These are phyloP conservation scores for Cyberlindnera meyerae DNA, from an alignment of 805 yeast genomes.

Conservation along the genomic window DNA sequence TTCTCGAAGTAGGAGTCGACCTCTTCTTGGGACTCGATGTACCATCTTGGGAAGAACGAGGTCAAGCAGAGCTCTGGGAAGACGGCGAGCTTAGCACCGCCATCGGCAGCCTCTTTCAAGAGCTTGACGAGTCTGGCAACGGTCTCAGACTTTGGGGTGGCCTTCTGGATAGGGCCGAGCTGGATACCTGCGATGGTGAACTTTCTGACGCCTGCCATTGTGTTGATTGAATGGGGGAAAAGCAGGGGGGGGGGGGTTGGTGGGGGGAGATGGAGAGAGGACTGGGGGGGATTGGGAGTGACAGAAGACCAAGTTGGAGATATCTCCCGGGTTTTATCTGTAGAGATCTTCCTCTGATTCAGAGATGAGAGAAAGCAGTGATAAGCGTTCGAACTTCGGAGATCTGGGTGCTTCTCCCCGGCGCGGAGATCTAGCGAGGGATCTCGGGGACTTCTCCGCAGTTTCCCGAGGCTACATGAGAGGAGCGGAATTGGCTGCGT, in stretches of 20 bases:
- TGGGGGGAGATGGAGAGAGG: background rate
- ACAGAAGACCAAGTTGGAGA: too few species aligned
- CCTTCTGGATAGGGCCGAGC: conserved; percentile 31
- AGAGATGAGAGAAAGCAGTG: too few species aligned
- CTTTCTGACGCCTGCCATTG: conserved; percentile 20
- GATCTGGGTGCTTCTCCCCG: too few species aligned
- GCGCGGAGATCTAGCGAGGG: too few species aligned
- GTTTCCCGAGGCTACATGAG: too few species aligned
- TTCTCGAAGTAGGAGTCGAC: conserved; percentile 32
- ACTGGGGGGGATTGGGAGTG: too few species aligned
- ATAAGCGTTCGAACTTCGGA: too few species aligned
- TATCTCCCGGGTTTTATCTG: too few species aligned
- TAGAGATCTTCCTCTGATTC: too few species aligned
- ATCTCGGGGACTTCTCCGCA: too few species aligned
- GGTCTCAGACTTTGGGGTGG: conserved; percentile 28
- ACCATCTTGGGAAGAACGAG: conserved; percentile 35
- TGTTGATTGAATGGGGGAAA: background rate
- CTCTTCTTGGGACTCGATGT: conserved; percentile 30
- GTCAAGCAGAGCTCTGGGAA: conserved; percentile 36
- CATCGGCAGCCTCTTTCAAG: conserved; percentile 28
- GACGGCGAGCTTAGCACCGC: conserved; percentile 31
- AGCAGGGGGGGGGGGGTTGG: background rate
- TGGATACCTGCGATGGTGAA: conserved; percentile 33
- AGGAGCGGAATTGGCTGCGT: too few species aligned
- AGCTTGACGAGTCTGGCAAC: conserved; percentile 29